These are phyloP conservation scores for Cyclotella sp. DNA, from an alignment of 108 stramenopile species.

Conservation along the genomic window DNA sequence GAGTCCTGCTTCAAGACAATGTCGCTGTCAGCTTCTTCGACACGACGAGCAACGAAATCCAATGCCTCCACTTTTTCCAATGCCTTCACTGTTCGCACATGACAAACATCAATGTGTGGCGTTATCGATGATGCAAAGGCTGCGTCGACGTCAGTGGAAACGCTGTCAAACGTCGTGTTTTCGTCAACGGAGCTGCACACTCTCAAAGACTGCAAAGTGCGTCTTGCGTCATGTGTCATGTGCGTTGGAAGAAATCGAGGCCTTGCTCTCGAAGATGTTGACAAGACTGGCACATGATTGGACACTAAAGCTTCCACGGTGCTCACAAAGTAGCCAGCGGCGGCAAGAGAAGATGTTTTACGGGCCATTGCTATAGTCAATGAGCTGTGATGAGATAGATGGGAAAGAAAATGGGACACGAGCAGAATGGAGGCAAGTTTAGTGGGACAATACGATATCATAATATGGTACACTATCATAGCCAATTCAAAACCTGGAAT, in stretches of 20 bases:
- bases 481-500: too few relatives aligned
- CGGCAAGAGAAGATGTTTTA: neutral
- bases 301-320: neutral
- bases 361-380: neutral
- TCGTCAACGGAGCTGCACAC: too few relatives aligned
- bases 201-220: too few relatives aligned
- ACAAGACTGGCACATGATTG: neutral
- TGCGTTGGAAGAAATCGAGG: neutral
- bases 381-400: too few relatives aligned
- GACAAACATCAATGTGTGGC: neutral
- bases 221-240: neutral
- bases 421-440: too few relatives aligned
- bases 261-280: neutral
- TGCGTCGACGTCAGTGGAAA: neutral
- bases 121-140: neutral
- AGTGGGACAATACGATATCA: too few relatives aligned
- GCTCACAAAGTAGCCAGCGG: neutral
- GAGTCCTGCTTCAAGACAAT: neutral
- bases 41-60: conserved; percentile 1
- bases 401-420: too few relatives aligned
- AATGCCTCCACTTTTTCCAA: conserved; percentile 11
- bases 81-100: conserved; percentile 1
- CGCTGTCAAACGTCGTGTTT: too few relatives aligned
- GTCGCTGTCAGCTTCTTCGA: neutral
- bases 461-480: too few relatives aligned